Base-by-base conservation (phyloP, 1,284 basidiomycete genomes). In the Veloporphyrellus conicus region DNA sequence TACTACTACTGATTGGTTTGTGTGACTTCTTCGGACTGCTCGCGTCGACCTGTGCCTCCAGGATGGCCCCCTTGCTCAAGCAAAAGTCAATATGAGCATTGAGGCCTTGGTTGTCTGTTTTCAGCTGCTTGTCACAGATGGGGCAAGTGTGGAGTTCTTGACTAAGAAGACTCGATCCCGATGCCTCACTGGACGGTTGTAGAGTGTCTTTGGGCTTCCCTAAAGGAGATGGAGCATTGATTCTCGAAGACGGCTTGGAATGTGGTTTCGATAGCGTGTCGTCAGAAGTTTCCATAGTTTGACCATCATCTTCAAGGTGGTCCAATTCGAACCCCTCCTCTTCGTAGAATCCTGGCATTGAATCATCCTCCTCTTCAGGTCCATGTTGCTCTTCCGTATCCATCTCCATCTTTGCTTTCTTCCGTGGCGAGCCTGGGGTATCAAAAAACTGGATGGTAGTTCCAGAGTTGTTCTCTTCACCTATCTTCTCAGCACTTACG, bases 31-130 rank as follows among this genome's bases (percentile, higher is more conserved):
- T 54, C 16, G 63, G 56, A 40, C 55, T 59, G 28, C 42, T 53
- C n/a, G 67, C 64, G 45, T 70, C 70, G 10, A 61, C 70, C 41
- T 85, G 83, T 0, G 86, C 87, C 57, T 84, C 75, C 50, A 75
- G 68, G 48, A 90, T 89, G 7, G 78, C 84, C 22, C 73, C 73
- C 48, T 79, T 78, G 61, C 83, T 89, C 46, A 90, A 62, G 57
- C 87, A 90, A 59, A 84, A 89, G 63, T 90, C 87, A 42, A 90
- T 72, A 55, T 90, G 87, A 23, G 77, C 71, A 61, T 90, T 90
- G 20, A 90, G 63, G 3, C 77, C 78, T 44, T 74, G 71, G 57
- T 90, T 90, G 60, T 87, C 79, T 1, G 73, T 77, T 50, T 73
- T 67, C 49, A 87, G 58, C 23, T 64, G 62, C 60, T 76, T 79